These are phyloP conservation scores for Auricularia auricula-judae DNA, from an alignment of 768 basidiomycete genomes.

Conservation along the genomic window DNA sequence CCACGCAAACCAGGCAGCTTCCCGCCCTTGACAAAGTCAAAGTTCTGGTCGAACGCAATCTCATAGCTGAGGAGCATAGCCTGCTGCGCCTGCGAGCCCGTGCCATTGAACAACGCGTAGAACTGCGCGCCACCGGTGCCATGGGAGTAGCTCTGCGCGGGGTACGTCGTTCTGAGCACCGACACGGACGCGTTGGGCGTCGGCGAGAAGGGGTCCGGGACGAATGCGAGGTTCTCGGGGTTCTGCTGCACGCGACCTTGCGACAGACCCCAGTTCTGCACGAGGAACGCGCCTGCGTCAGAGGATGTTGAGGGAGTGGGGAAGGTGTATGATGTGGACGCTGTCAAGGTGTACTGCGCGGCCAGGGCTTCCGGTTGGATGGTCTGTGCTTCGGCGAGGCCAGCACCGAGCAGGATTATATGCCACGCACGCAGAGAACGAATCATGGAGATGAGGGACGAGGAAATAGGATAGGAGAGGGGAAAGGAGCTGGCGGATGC, in stretches of 20 bases:
- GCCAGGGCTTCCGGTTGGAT: constrained; percentile 24
- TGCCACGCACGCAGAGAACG: background rate
- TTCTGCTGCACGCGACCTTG: constrained; percentile 53
- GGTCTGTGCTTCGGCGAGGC: background rate
- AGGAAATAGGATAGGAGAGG: background rate
- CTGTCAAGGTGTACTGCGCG: constrained; percentile 40
- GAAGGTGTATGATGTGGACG: constrained; percentile 53
- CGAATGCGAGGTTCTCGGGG: constrained; percentile 45
- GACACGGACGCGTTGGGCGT: constrained; percentile 17
- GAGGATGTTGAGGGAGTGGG: constrained; percentile 48
- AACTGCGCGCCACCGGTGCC: constrained; percentile 57
- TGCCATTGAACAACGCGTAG: constrained; percentile 55
- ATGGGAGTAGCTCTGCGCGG: constrained; percentile 46
- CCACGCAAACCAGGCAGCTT: constrained; percentile 72
- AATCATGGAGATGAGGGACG: background rate
- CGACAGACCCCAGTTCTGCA: constrained; percentile 48
- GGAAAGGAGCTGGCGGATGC: background rate
- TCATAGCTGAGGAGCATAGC: constrained; percentile 68
- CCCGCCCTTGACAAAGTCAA: constrained; percentile 62
- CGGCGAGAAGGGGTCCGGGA: constrained; percentile 44
- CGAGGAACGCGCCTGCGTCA: constrained; percentile 40
- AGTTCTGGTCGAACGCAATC: constrained; percentile 53
- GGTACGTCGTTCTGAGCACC: constrained; percentile 53
- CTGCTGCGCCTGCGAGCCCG: constrained; percentile 32
- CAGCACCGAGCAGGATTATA: no score